These are phyloP conservation scores for Calonectria hongkongensis DNA, from an alignment of 2,329 filamentous ascomycete genomes.

Conservation along the genomic window DNA sequence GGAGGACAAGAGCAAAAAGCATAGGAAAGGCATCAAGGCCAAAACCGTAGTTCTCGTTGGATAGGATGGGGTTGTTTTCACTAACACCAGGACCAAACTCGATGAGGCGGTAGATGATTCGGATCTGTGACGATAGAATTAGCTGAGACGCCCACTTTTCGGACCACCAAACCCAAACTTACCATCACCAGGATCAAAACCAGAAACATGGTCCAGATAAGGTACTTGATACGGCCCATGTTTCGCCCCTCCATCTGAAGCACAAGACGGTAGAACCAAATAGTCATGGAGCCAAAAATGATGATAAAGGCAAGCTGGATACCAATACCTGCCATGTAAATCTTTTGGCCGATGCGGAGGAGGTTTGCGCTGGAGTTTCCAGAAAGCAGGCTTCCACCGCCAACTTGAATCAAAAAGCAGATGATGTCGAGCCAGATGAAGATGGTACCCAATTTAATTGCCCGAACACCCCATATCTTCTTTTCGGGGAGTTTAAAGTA, in stretches of 20 bases:
- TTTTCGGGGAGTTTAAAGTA: constrained; percentile 62
- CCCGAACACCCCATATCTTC: constrained; percentile 60
- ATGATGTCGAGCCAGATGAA: constrained; percentile 70
- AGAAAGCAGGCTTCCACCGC: constrained; percentile 62
- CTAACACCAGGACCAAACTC: constrained; percentile 71
- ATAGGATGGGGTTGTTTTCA: constrained; percentile 66
- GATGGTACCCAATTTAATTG: constrained; percentile 63
- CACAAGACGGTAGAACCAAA: constrained; percentile 59
- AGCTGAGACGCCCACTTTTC: constrained; percentile 15
- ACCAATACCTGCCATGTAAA: constrained; percentile 63
- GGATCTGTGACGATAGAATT: constrained; percentile 59
- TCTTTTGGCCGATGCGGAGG: constrained; percentile 59
- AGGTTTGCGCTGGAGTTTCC: constrained; percentile 50
- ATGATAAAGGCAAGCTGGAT: constrained; percentile 62
- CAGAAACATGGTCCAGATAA: constrained; percentile 59
- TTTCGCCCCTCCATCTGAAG: constrained; percentile 46
- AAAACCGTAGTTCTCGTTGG: constrained; percentile 72
- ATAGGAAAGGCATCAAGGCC: constrained; percentile 73
- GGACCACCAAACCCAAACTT: constrained; percentile 40
- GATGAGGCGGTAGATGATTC: constrained; percentile 76
- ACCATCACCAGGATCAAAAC: constrained; percentile 62
- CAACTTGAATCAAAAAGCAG: constrained; percentile 67
- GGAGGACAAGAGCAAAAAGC: constrained; percentile 65
- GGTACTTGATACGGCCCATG: constrained; percentile 57
- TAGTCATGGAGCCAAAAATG: constrained; percentile 61